These are phyloP conservation scores for Phytophthora pini DNA, from an alignment of 352 stramenopile genomes.

Conservation along the genomic window DNA sequence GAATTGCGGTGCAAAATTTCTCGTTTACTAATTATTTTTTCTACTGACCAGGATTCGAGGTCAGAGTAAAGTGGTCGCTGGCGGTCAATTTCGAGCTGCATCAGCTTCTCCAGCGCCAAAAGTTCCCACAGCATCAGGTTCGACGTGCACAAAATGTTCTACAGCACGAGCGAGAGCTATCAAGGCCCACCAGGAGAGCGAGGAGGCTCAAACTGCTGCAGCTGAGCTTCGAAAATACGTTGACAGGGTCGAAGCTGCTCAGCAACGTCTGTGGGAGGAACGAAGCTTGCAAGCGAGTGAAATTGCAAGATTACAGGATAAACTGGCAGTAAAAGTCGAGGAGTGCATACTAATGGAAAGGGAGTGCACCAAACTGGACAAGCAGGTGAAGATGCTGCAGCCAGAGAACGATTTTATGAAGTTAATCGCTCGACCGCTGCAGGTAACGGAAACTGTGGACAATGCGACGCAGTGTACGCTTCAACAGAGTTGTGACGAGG, in stretches of 20 bases:
- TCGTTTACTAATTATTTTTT: too few relatives aligned
- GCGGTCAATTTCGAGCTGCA: conserved; percentile 45
- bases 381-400: conserved; percentile 14
- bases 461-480: conserved; percentile 22
- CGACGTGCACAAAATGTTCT: conserved; percentile 29
- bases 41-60: conserved; percentile 38
- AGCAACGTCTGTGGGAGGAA: conserved; percentile 43
- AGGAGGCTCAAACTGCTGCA: conserved; percentile 11
- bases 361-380: conserved; percentile 25
- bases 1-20: conserved; percentile 2
- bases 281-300: conserved; percentile 22
- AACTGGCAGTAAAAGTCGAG: conserved; percentile 28
- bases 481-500: conserved; percentile 14
- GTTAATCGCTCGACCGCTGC: neutral
- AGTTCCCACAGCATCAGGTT: neutral
- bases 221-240: conserved; percentile 39
- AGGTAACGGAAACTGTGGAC: conserved; percentile 7
- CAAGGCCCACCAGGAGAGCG: conserved; percentile 25
- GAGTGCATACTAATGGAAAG: conserved; percentile 13
- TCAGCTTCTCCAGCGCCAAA: conserved; percentile 1
- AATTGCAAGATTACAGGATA: conserved; percentile 28
- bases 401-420: conserved; percentile 9
- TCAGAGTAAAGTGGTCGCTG: conserved; percentile 44
- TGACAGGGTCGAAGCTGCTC: conserved; percentile 34
- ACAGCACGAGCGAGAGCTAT: conserved; percentile 21